Evolutionary conservation across 2,329 filamentous ascomycete genomes (phyloP), one percentile per base, ranked within the genome.

Genomic region (Epichloe gansuensis): DNA sequence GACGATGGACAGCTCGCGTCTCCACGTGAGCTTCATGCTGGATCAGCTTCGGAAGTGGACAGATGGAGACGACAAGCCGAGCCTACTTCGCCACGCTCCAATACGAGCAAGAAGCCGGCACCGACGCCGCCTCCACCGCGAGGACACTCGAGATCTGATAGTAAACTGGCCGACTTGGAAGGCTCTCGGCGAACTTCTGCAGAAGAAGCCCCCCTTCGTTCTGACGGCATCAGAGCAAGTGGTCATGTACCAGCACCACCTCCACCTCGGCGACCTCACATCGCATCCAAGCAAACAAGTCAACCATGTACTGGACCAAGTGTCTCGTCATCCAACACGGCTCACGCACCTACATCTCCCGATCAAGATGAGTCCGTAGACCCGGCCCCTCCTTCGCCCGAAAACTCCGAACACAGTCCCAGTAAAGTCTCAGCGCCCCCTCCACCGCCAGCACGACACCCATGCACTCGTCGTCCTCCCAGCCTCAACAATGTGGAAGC

Each of bases 71-170:
- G 53, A n/a, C 46, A 41, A 40, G 23, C 34, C 41, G 42, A 46
- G 36, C 35, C 17, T 34, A n/a, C 23, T 1, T 15, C 11, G 21
- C 49, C 25, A 17, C 25, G 45, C 27, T 12, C 43, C n/a, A 50
- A 17, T n/a, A 69, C 53, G 58, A 66, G 41, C 58, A 73, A 64
- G 56, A 74, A 68, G 43, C 66, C 71, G 3, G 70, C 71, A 0
- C 76, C 76, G 3, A 74, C 73, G 3, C 77, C 77, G 8, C 74
- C 76, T 3, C 74, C 77, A 3, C 70, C 74, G 39, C 68, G 70
- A 52, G 68, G 73, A 2, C 75, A 77, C 52, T 65, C 64, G 2
- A 66, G 74, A 50, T 66, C 63, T 25, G 75, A 78, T 49, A 74
- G 71, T 59, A 74, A 66, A 59, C 54, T 59, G 6, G 31, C n/a